Base-by-base conservation (phyloP, 192 early-diverging fungal genomes). In the Backusella parvicylindrica region DNA sequence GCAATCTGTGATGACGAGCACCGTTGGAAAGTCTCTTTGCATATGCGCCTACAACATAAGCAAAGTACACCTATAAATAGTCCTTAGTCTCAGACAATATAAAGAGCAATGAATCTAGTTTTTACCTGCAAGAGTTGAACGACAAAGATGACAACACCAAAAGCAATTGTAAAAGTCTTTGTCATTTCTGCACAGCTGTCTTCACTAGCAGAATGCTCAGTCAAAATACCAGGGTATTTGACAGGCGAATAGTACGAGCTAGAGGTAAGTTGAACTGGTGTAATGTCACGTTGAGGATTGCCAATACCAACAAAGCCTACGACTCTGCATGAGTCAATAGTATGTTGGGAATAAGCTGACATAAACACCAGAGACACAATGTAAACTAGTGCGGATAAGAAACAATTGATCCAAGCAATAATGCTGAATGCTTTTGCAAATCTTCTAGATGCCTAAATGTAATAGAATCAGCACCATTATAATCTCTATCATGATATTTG, bases 381-480 rank as follows among this genome's bases (percentile, higher is more conserved):
- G 43, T 82, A 81, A 60, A 77, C 76, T 11, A 81, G 6, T n/a
- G 76, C 70, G 3, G 79, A 81, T 35, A 81, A 50, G 8, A 35
- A 43, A 40, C 79, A 81, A 31, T 71, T 73, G 13, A 73, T 66
- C 79, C 79, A 81, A 8, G 74, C 72, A 50, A 76, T 74, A 4
- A 81, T 47, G 36, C 75, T 81, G 47, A 81, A 81, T 65, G 68
- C 47, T 65, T 81, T 76, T 43, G 79, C 75, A 60, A 81, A 81
- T 74, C 75, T 73, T n/a, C 79, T 71, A 16, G 79, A 81, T 3
- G 79, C 64, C 79, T 80, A 70, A 16, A 15, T 12, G 13, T 28
- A 11, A 60, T 28, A 60, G 26, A 28, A 28, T 60, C 21, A 26
- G 4, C 23, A 16, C 21, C 2, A 33, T 35, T 13, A 16, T 16